These are phyloP conservation scores for Macrocystidia cucumis DNA, from an alignment of 1,284 basidiomycete species.

Conservation along the genomic window DNA sequence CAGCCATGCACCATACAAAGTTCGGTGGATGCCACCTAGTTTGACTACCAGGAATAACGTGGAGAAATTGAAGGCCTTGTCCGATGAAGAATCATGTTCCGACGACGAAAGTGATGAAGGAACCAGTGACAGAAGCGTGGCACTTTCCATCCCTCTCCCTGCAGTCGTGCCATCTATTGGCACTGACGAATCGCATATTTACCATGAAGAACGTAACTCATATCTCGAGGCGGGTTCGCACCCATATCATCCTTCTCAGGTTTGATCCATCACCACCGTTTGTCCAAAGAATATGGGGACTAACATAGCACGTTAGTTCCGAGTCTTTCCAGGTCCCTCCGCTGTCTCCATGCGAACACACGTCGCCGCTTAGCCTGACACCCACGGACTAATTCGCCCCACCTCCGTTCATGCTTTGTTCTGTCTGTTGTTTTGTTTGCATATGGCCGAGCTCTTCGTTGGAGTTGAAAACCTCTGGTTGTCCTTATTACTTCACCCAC, in stretches of 20 bases:
- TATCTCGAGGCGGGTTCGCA: conserved; percentile 14
- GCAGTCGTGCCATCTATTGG: conserved; percentile 12
- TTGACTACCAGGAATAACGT: conserved; percentile 19
- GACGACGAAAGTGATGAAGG: conserved; percentile 14
- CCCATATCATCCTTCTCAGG: conserved; percentile 20
- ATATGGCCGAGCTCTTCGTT: too few relatives aligned
- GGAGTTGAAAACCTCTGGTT: too few relatives aligned
- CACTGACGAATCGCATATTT: conserved; percentile 7
- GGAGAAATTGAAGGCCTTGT: conserved; percentile 13
- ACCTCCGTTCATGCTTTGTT: too few relatives aligned
- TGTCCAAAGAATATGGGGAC: too few relatives aligned
- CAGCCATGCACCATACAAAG: conserved; percentile 16
- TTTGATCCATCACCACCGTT: conserved; percentile 5
- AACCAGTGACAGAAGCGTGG: conserved; percentile 10
- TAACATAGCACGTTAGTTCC: too few relatives aligned
- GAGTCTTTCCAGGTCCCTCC: too few relatives aligned
- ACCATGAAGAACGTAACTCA: conserved; percentile 18
- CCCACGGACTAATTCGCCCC: too few relatives aligned
- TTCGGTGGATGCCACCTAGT: conserved; percentile 31
- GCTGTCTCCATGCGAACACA: too few relatives aligned
- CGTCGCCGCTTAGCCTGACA: too few relatives aligned
- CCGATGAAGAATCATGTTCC: conserved; percentile 16
- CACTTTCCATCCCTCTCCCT: conserved; percentile 13
- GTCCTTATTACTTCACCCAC: too few relatives aligned
- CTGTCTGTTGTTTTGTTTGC: too few relatives aligned